Base-by-base conservation (phyloP, 2,329 filamentous ascomycete species). In the Venturia oleaginea region DNA sequence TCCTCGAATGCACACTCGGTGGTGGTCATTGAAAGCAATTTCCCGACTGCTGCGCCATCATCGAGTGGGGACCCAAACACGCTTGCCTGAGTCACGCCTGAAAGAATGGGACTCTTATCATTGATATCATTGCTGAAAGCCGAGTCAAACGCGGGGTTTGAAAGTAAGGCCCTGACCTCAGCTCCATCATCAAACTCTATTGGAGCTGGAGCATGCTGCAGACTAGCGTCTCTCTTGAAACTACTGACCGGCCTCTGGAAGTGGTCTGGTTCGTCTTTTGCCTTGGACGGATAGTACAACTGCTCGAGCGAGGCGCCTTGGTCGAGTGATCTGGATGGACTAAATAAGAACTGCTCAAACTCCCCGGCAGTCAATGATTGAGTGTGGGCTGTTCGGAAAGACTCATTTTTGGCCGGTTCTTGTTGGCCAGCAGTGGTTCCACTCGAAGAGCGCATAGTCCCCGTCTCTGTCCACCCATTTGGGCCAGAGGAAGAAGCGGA, bases 131-230 rank as follows among this genome's bases (percentile, higher is more conserved):
- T 27, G 15, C 5, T 55, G 27, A 55, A 55, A n/a, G 27, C 51
- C 30, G 51, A 55, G 17, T 59, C 32, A 27, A 63, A 63, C 13
- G 40, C 30, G 22, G 64, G 65, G 42, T 65, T 32, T 11, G 62
- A 46, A 10, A 66, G 64, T 13, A 67, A 43, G 22, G n/a, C 37
- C 15, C 46, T 38, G n/a, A 67, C 65, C 42, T 64, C 65, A 22
- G 64, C 65, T n/a, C 65, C 65, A 43, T 67, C 65, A 24, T 60
- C 43, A 19, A 64, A 13, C 5, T 55, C 24, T 11, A 32, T 64
- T 40, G 19, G 22, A 32, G 30, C n/a, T 55, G 43, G 13, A 19
- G n/a, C n/a, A 42, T 32, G 2, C 2, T 46, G 40, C n/a, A 32
- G 60, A 30, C 22, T 34, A 27, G 37, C 13, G 24, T 17, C 32